phyloP scores from a whole-genome alignment of 148 eudicot species.

The Chenopodium quinoa region DNA sequence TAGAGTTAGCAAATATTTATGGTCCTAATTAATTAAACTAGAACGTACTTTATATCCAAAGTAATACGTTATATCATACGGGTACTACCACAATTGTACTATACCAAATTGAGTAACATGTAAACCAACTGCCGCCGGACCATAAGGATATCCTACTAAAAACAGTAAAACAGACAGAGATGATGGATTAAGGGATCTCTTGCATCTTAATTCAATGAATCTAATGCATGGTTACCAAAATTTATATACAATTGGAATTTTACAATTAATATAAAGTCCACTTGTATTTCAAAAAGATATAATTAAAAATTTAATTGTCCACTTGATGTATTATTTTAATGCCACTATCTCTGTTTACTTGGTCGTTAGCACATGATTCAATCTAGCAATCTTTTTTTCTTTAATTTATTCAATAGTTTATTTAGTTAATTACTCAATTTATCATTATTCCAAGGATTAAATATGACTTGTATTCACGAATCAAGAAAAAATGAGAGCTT shows the following conservation, averaged over 20 bases:
- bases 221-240: not conserved
- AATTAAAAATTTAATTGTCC: not conserved
- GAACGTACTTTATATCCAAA: too few relatives aligned
- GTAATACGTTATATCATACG: too few relatives aligned
- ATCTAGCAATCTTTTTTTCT: not conserved
- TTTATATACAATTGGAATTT: not conserved
- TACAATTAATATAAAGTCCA: not conserved
- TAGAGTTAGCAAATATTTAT: too few relatives aligned
- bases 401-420: not conserved
- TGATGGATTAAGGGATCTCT: not conserved
- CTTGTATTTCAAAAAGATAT: not conserved
- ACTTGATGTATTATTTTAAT: not conserved
- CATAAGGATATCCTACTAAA: not conserved
- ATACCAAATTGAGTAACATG: not conserved
- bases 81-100: too few relatives aligned
- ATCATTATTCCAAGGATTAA: not conserved
- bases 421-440: too few relatives aligned
- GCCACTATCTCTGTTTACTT: constrained; percentile 11
- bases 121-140: not conserved
- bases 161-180: not conserved
- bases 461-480: not conserved
- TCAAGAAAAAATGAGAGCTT: too few relatives aligned
- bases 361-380: constrained; percentile 7
- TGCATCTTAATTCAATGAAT: not conserved
- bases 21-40: too few relatives aligned